Base-by-base conservation (phyloP, 2,329 filamentous ascomycete genomes). In the Alternaria arbusti region DNA sequence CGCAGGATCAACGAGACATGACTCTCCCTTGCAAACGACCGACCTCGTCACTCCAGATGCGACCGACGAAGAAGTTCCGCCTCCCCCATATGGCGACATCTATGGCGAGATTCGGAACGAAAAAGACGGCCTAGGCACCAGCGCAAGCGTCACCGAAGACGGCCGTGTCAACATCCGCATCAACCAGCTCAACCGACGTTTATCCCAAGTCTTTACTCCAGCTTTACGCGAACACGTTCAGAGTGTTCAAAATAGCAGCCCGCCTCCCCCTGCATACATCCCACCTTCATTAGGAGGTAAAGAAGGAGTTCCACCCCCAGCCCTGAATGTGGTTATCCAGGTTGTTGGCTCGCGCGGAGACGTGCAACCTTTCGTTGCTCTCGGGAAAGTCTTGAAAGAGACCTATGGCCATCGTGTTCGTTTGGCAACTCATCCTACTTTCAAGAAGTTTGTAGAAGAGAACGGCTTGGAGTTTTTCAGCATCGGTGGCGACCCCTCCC, bases 281-380 rank as follows among this genome's bases (percentile, higher is more conserved):
- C 49, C 49, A 32, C 49, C 64, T 36, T 66, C 61, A 5, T 28
- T 66, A 40, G 61, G 71, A 56, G 55, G 59, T 13, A 22, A 44
- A 10, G 36, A 59, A 15, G 55, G 46, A 23, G 28, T 46, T 49
- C 52, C 60, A n/a, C 57, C 59, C 2, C 56, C 65, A 32, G 65
- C 71, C 32, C 73, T 86, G 28, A 87, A 87, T 55, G 82, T 87
- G 45, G 84, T 87, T 4, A 86, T 88, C 55, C 86, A 87, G 59
- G 84, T 87, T 2, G 86, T 88, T 1, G 84, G 84, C 13, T 82
- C 79, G 6, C 79, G 84, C 22, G 86, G 86, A 9, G 86, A 88
- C 70, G 84, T 88, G 0, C 87, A 89, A 61, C 87, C 87, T 0
- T 89, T 89, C 57, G 79, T 89, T 54, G 85, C 87, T 0, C 78